phyloP scores from a whole-genome alignment of 2,329 filamentous ascomycete species.

The Fusarium sp. region DNA sequence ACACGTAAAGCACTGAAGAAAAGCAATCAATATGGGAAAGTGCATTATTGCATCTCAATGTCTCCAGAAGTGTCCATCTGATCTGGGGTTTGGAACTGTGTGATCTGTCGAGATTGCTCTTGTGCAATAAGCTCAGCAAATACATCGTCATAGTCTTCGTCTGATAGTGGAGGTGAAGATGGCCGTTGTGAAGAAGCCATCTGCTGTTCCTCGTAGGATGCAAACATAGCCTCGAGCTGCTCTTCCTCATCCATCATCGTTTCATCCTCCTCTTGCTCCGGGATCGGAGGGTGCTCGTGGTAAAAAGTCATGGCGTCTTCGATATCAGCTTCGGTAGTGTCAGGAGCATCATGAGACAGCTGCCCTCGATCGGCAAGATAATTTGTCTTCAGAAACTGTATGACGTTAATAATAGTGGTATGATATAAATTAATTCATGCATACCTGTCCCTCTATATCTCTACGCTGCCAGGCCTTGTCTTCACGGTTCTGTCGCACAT shows the following conservation, averaged over 20 bases:
- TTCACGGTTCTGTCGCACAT: conserved; percentile 70
- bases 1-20: conserved; percentile 17
- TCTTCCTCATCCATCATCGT: conserved; percentile 69
- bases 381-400: conserved; percentile 54
- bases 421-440: not conserved
- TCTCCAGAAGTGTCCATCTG: conserved; percentile 63
- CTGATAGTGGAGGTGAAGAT: conserved; percentile 56
- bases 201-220: conserved; percentile 57
- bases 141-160: conserved; percentile 72
- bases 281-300: conserved; percentile 41
- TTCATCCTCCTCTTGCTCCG: conserved; percentile 55
- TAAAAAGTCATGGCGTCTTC: conserved; percentile 61
- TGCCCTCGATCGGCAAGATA: conserved; percentile 51
- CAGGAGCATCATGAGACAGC: conserved; percentile 52
- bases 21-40: not conserved
- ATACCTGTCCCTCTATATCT: conserved; percentile 70
- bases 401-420: conserved; percentile 12
- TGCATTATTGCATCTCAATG: conserved; percentile 30
- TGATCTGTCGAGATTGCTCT: conserved; percentile 41
- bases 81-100: conserved; percentile 47
- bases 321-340: conserved; percentile 63
- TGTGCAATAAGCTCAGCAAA: conserved; percentile 62
- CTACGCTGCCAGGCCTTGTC: conserved; percentile 70
- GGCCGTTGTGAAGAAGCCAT: conserved; percentile 43
- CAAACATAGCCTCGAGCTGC: conserved; percentile 69